Base-by-base conservation (phyloP, 768 basidiomycete genomes). In the Obba rivulosa region DNA sequence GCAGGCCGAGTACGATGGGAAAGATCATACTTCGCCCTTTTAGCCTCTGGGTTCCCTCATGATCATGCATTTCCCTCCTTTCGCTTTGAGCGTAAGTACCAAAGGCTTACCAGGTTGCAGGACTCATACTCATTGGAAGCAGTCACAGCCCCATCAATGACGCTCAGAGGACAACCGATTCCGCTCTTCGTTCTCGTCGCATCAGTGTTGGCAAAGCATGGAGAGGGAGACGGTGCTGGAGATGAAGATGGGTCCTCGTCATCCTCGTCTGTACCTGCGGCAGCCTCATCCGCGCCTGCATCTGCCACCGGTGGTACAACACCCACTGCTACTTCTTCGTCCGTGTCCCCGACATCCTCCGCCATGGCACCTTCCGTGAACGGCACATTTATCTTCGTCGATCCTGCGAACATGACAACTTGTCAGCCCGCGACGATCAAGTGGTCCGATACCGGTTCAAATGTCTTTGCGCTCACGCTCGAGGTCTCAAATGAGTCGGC, bases 351-450 rank as follows among this genome's bases (percentile, higher is more conserved):
- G n/a, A 39, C 51, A 18, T 17, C 50, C 8, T 28, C 50, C n/a
- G n/a, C 52, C n/a, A 31, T 13, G 13, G 28, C 28, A 7, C 28
- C 28, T 13, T 31, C 28, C 5, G 28, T 31, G 28, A 31, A 31
- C 28, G 28, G 28, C 28, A 31, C 28, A 31, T 50, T 65, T 24
- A 50, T 44, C 36, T 64, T 68, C 45, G 37, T 57, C 35, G 50
- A 43, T 23, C 62, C 61, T 9, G 23, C 21, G 10, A 67, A 69
- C 39, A 47, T 54, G 10, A 66, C 69, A 2, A 62, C 62, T 14
- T 69, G 68, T 54, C 48, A 52, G 28, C 50, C 46, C 22, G 53
- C 52, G 16, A 55, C 52, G 2, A 44, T 70, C 16, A 49, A 55
- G 8, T 70, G 69, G 68, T 41, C 36, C 8, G 59, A 54, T 28